Base-by-base conservation (phyloP, 108 stramenopile genomes). In the Schizochytrium sp. region DNA sequence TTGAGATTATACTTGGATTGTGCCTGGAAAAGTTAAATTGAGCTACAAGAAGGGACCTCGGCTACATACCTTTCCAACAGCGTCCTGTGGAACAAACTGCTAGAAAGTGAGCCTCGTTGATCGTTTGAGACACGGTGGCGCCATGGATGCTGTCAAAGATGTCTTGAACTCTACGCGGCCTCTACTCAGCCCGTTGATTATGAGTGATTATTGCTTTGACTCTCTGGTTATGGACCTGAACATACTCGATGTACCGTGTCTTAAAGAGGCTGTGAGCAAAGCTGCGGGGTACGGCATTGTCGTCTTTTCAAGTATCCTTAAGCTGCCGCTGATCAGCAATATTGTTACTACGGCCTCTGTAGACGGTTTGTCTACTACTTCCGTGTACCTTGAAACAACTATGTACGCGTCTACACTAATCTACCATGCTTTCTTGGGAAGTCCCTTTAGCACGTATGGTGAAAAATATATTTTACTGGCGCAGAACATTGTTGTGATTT, bases 361-460 rank as follows among this genome's bases (percentile, higher is more conserved):
- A 47, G 76, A 83, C 55, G 76, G 76, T 5, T 53, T 83, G 1
- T 83, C 76, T 10, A 83, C 76, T 12, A 83, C 53, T 7, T 83
- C 76, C 0, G 28, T 83, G 76, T 83, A 83, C 47, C 76, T 83
- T 7, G 76, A 83, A 83, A 83, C 76, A 0, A 83, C 28, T n/a
- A 83, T 83, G 76, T 83, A 83, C 76, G 28, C 40, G 15, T 10
- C 76, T 5, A 28, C 28, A 3, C 53, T 83, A n/a, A 53, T 83
- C 15, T 83, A 83, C 3, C 76, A 83, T 28, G 10, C 47, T 5
- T 7, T 83, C 28, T n/a, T 83, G 8, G 76, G 76, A 17, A 83
- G 76, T 28, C 76, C 76, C 15, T 40, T 83, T 1, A 83, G 76
- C 76, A 83, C 76, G 76, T 83, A 83, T 28, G 76, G 76, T 10